These are phyloP conservation scores for Penicillium crystallinum DNA, from an alignment of 495 filamentous ascomycete genomes.

Conservation along the genomic window DNA sequence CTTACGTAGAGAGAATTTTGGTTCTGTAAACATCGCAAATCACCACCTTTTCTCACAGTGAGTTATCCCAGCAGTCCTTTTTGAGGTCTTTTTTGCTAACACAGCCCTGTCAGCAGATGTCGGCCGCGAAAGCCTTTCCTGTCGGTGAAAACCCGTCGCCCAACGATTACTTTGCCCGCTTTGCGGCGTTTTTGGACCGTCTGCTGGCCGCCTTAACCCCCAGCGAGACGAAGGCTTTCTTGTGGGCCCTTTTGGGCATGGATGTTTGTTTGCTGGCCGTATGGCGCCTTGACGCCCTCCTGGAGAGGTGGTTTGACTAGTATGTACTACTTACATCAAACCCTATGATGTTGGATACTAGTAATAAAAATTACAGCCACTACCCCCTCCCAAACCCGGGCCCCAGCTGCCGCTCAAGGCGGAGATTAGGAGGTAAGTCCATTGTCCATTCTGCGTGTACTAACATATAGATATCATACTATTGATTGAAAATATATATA, in stretches of 20 bases:
- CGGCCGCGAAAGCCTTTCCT: background rate
- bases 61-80: background rate
- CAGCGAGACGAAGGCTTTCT: background rate
- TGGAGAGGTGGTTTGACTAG: background rate
- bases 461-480: no score
- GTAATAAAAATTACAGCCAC: background rate
- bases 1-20: background rate
- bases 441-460: no score
- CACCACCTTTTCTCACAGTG: background rate
- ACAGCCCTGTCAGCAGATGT: background rate
- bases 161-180: background rate
- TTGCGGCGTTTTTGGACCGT: background rate
- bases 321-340: background rate
- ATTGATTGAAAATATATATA: background rate
- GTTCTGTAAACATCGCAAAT: background rate
- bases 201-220: background rate
- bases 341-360: background rate
- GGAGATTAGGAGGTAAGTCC: background rate
- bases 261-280: background rate
- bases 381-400: background rate
- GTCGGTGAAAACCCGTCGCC: background rate
- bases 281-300: background rate
- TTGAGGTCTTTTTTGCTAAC: background rate
- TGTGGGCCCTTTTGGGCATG: background rate
- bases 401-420: background rate